Evolutionary conservation across 176 grass and related monocot genomes (phyloP), one percentile per base, ranked within the genome.

Genomic region (maize (Zea mays)): DNA sequence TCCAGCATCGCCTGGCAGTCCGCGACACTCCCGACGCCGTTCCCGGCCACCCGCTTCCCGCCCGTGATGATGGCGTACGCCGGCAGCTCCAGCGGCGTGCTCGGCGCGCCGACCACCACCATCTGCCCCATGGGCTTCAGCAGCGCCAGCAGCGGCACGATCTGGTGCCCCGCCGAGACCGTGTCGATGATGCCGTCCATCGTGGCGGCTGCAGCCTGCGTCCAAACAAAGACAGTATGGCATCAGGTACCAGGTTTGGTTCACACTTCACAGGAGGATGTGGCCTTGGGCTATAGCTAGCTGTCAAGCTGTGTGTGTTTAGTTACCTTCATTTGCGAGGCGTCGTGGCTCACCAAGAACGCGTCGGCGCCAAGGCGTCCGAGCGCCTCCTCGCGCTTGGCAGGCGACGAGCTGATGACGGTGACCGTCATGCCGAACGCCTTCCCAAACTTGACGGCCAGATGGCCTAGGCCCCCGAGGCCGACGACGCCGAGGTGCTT

Each of bases 181-280:
- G 85, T 91, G 69, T 91, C 82, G 9, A 91, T 79, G 66, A 88
- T 61, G 49, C 89, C 89, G 42, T 91, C 89, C 89, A 91, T 88
- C 0, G 89, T 82, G 19, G 71, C 8, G 13, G 52, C 74, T 19
- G 81, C 85, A 0, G 73, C 65, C 15, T 52, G 14, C 45, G 48
- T 50, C 12, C 48, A 50, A 50, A 46, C 44, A 9, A 27, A 27
- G 27, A 27, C 27, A 27, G 0, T 27, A 27, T 27, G 27, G 27
- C 27, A 27, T 27, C 27, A 27, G 27, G 27, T 27, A 27, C 27
- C 27, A 27, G 27, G 27, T 27, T 27, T 27, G 27, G 27, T 27
- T 7, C 44, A 46, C 44, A 46, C 44, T 7, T 1, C 5, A 46
- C 44, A 46, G 9, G 6, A 46, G 27, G 27, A 27, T 46, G 44